These are phyloP conservation scores for Candida loeiensis DNA, from an alignment of 805 yeast species.

Conservation along the genomic window DNA sequence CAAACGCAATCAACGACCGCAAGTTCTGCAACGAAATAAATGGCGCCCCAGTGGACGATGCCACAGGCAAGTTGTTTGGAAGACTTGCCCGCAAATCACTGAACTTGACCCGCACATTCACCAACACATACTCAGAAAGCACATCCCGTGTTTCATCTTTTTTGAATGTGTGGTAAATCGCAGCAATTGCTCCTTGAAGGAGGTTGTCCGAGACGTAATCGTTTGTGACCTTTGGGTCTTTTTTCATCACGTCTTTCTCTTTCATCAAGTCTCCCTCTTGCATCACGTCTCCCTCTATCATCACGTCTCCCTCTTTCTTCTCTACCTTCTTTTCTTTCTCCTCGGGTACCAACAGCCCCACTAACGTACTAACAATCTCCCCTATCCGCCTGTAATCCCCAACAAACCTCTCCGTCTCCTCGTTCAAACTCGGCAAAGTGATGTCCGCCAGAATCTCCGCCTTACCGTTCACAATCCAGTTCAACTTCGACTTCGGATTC, in stretches of 20 bases:
- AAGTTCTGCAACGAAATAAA: slow-evolving; percentile 58
- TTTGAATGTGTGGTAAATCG: slow-evolving; percentile 38
- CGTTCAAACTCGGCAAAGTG: slow-evolving; percentile 55
- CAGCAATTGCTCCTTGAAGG: slow-evolving; percentile 39
- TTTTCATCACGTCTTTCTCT: too few species aligned
- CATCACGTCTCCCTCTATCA: slow-evolving; percentile 12
- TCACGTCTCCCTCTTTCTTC: neutral
- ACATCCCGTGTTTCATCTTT: slow-evolving; percentile 4
- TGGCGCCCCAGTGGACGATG: slow-evolving; percentile 48
- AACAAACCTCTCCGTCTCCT: slow-evolving; percentile 14
- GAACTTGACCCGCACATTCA: slow-evolving; percentile 64
- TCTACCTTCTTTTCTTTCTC: neutral
- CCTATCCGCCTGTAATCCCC: slow-evolving; percentile 21
- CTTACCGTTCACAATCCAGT: slow-evolving; percentile 71
- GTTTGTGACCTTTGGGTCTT: slow-evolving; percentile 9
- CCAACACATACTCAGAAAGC: slow-evolving; percentile 50
- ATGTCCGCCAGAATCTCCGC: slow-evolving; percentile 70
- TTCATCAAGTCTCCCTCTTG: too few species aligned
- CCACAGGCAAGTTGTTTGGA: slow-evolving; percentile 48
- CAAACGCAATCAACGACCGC: slow-evolving; percentile 57
- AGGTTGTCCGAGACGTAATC: slow-evolving; percentile 16
- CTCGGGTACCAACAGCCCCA: slow-evolving; percentile 25
- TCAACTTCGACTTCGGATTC: slow-evolving; percentile 46
- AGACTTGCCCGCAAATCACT: slow-evolving; percentile 56
- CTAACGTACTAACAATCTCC: slow-evolving; percentile 25